A percentile compares a stretch with the other conserved stretches of the same genome.
Evolutionary conservation across 495 filamentous ascomycete species (phyloP).

Genomic region (Daldinia caldariorum): DNA sequence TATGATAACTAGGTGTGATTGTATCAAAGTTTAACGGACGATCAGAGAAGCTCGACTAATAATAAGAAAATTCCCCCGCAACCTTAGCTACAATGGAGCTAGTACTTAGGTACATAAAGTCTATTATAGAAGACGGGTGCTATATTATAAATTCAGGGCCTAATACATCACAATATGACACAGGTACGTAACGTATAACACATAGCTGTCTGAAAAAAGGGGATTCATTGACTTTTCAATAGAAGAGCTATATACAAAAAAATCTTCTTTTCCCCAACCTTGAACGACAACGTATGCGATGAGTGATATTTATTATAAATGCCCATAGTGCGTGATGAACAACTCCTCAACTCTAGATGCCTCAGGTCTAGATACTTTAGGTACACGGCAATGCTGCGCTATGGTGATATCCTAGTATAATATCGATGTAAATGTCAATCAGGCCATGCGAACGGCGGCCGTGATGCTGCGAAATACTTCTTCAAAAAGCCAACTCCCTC

Average conservation of each 20-base stretch:
- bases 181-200: no score
- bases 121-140: background rate
- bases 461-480: background rate
- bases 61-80: constrained; percentile 21
- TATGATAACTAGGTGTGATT: no score
- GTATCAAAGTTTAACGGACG: constrained; percentile 1
- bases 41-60: constrained; percentile 3
- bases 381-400: constrained; percentile 29
- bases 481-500: background rate
- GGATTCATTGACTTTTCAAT: constrained; percentile 13
- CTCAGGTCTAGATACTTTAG: background rate
- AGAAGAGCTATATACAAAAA: constrained; percentile 20
- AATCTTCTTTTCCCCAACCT: background rate
- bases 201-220: background rate
- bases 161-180: background rate
- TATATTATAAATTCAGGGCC: background rate
- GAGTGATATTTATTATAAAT: constrained; percentile 22
- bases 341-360: constrained; percentile 28
- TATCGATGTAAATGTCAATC: constrained; percentile 21
- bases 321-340: background rate
- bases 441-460: constrained; percentile 14
- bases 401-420: constrained; percentile 44
- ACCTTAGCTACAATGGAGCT: constrained; percentile 8
- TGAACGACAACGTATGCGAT: background rate
- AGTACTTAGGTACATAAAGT: background rate